Percentiles rank a stretch among this genome's conserved stretches.
phyloP scores from a whole-genome alignment of 768 basidiomycete species.

The Royoungia palumana region DNA sequence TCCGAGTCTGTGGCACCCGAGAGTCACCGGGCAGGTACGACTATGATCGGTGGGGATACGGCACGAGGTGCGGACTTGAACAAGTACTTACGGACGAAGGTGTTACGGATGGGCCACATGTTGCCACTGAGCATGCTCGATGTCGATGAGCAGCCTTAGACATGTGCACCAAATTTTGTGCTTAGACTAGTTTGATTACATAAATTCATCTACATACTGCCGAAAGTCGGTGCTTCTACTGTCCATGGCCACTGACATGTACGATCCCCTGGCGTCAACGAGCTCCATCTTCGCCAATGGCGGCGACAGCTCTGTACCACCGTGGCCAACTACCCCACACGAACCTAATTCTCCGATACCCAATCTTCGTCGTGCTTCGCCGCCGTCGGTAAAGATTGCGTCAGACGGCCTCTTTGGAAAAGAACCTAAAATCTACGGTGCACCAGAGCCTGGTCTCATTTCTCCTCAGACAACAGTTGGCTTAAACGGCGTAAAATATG shows the following conservation, averaged over 20 bases:
- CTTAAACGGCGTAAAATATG: constrained; percentile 68
- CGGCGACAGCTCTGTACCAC: constrained; percentile 43
- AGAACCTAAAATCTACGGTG: constrained; percentile 84
- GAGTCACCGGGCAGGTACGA: constrained; percentile 56
- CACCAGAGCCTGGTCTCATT: constrained; percentile 78
- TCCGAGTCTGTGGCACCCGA: constrained; percentile 19
- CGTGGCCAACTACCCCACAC: constrained; percentile 84
- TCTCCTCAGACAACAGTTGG: constrained; percentile 65
- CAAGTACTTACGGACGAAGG: constrained; percentile 93
- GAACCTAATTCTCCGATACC: constrained; percentile 67
- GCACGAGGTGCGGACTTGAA: constrained; percentile 85
- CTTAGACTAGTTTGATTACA: constrained; percentile 9
- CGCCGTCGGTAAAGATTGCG: constrained; percentile 49
- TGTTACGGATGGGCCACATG: constrained; percentile 97
- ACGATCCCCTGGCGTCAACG: constrained; percentile 68
- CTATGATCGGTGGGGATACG: constrained; percentile 75
- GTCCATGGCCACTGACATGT: constrained; percentile 42
- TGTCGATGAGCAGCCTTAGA: background rate
- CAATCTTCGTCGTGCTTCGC: constrained; percentile 60
- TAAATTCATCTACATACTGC: constrained; percentile 5
- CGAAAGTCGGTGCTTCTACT: background rate
- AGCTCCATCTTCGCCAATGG: constrained; percentile 52
- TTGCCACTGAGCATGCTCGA: constrained; percentile 47
- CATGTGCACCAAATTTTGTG: no score
- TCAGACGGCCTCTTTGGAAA: constrained; percentile 64